Evolutionary conservation across 73 alveolate genomes (phyloP).

Genomic region (Uronychia setigera): DNA sequence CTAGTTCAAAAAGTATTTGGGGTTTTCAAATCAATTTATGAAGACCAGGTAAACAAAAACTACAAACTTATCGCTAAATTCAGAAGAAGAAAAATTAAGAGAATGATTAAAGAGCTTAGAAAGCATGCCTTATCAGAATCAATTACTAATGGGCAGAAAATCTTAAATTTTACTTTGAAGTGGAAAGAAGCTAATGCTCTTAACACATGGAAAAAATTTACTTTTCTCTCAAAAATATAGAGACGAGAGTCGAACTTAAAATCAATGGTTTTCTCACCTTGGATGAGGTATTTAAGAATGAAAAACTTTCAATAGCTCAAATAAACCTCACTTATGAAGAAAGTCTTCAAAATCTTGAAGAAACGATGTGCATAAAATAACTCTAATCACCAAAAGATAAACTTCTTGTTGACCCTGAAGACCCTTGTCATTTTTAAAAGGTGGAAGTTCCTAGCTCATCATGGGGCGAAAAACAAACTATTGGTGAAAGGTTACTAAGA

Average conservation of each 20-base stretch:
- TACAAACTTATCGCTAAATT: too few species aligned
- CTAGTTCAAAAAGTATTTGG: not conserved
- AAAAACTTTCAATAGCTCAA: not conserved
- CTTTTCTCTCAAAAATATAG: not conserved
- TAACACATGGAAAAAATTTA: not conserved
- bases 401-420: not conserved
- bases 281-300: not conserved
- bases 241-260: not conserved
- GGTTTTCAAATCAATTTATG: not conserved
- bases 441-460: slow-evolving; percentile 1
- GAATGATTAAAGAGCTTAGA: not conserved
- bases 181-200: not conserved
- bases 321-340: not conserved
- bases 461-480: not conserved
- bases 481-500: not conserved
- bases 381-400: not conserved
- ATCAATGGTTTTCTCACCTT: not conserved
- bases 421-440: not conserved
- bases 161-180: not conserved
- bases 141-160: not conserved
- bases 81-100: not conserved
- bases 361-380: not conserved
- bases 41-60: not conserved
- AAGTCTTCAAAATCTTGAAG: too few species aligned
- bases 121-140: not conserved